Base-by-base conservation (phyloP, 495 filamentous ascomycete genomes). In the Xylaria acuta region DNA sequence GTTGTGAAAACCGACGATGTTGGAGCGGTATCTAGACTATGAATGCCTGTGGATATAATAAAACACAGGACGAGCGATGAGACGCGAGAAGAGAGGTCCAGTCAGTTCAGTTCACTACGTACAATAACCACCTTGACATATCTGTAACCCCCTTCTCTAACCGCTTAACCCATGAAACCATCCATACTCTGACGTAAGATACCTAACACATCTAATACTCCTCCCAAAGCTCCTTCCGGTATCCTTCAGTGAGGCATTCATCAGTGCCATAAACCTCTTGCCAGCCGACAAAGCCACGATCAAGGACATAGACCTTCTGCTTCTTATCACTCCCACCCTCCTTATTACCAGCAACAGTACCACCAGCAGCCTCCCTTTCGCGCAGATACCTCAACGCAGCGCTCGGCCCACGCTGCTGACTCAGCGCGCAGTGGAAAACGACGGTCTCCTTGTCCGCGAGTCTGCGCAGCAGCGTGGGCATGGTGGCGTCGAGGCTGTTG, bases 351-450 rank as follows among this genome's bases (percentile, higher is more conserved):
- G 67, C 71, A 32, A 69, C 64, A 3, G 38, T 67, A 45, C 38
- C 65, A 27, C 73, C 75, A 3, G 76, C 72, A 88, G 69, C 79
- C 67, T 89, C 86, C 65, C 88, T 84, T 80, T 92, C 91, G 30
- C 90, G 82, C 72, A 94, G 72, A 77, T 95, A 95, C 77, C 82
- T 75, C 69, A 92, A 75, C 14, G 93, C 93, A 47, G 93, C 92
- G 36, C 81, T 80, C 1, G 93, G 93, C 0, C 93, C 93, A 4
- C 96, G 88, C 82, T 96, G 92, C 84, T 98, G 96, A 74, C 91
- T 94, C 40, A 98, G 83, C n/a, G 93, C 92, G 82, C 96, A 99
- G 82, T 99, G 97, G 80, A 99, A 99, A 22, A 99, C 89, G 30
- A 99, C 93, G 51, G 86, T 90, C 54, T 97, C 87, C 77, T 93